These are phyloP conservation scores for Sphagnum fallax DNA, from an alignment of 228 moss, liverwort and hornwort species.

Conservation along the genomic window DNA sequence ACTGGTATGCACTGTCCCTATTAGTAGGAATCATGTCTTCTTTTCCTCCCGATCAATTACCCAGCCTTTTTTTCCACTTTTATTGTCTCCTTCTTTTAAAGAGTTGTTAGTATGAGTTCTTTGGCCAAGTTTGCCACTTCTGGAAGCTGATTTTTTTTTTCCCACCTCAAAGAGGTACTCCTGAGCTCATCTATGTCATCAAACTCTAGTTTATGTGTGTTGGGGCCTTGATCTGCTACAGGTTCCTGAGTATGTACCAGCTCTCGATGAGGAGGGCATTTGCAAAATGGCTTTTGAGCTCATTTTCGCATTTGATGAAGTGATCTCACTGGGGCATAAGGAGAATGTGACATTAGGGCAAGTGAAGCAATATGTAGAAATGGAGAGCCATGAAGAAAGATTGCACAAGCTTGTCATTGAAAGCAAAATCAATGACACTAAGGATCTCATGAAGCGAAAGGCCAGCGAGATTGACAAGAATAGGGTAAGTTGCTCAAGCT, in stretches of 20 bases:
- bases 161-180: too few relatives aligned
- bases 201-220: not conserved
- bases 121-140: too few relatives aligned
- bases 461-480: constrained; percentile 98
- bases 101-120: too few relatives aligned
- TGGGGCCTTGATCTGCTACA: constrained; percentile 29
- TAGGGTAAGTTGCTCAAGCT: constrained; percentile 41
- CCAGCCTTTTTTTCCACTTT: too few relatives aligned
- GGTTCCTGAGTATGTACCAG: constrained; percentile 94
- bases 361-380: constrained; percentile 98
- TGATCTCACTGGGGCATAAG: constrained; percentile 91
- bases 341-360: constrained; percentile 92
- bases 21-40: too few relatives aligned
- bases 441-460: constrained; percentile 95
- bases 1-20: constrained; percentile 55
- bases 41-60: too few relatives aligned
- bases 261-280: constrained; percentile 88
- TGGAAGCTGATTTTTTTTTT: too few relatives aligned
- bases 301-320: constrained; percentile 95
- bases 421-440: constrained; percentile 95
- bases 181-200: too few relatives aligned
- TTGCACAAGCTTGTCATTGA: constrained; percentile 95
- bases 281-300: constrained; percentile 94
- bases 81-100: too few relatives aligned
- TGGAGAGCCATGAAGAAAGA: constrained; percentile 98